Evolutionary conservation across 2,329 filamentous ascomycete species (phyloP), one percentile per base, ranked within the genome.

Genomic region (Clonostachys byssicola): DNA sequence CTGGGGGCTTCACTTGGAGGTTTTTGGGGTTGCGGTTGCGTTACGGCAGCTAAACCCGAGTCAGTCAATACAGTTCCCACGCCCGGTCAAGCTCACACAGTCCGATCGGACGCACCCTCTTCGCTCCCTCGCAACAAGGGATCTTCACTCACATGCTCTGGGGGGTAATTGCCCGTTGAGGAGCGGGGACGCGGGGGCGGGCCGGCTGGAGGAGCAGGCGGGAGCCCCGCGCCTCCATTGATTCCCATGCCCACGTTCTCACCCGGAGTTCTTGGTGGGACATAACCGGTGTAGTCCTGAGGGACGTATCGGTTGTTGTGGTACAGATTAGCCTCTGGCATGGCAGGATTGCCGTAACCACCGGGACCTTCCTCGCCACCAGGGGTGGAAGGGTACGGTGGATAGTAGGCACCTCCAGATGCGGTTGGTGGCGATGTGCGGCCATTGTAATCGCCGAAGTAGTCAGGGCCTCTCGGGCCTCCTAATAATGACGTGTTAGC

Each of bases 401-500:
- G 71, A 49, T 73, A 76, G 55, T 68, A 77, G 14, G 70, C 69
- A 12, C 75, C 75, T n/a, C 75, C 75, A 3, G 75, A 78, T 5
- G 74, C 74, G 46, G 67, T 73, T 4, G 73, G 71, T 1, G 75
- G 75, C 3, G 75, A 78, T 69, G 67, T 5, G 67, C 62, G 12
- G 66, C 35, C 35, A 17, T 49, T 67, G 38, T 60, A 57, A 45
- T 64, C 57, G 39, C 67, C 59, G 47, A 68, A 67, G 51, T 70
- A 65, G 30, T 66, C 62, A 30, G 23, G 23, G 23, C 23, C 41
- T 62, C 58, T 5, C 57, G 55, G 12, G 54, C 53, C n/a, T 68
- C 65, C 8, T 68, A 66, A 40, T 66, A 61, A 44, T 66, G 65
- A 18, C 60, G 67, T 71, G 40, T 44, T 35, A 17, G 23, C 10